phyloP scores from a whole-genome alignment of 495 filamentous ascomycete species.

The Hypoxylon intermedium region DNA sequence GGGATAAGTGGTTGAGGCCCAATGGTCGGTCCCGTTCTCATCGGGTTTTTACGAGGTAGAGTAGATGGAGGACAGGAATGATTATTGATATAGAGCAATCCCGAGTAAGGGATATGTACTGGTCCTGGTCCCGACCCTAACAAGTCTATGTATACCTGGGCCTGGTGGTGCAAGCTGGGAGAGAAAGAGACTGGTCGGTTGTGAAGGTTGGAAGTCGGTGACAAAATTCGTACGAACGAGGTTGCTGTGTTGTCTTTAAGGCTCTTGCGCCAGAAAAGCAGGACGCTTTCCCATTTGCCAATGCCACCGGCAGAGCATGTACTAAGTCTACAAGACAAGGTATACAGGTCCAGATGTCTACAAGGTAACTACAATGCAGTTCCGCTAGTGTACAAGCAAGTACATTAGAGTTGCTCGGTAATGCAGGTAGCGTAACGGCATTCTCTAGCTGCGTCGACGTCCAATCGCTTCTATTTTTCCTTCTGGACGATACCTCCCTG shows the following conservation, averaged over 20 bases:
- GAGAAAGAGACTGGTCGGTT: neutral
- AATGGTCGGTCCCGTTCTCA: slow-evolving; percentile 19
- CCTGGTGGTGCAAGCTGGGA: neutral
- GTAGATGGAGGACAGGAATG: slow-evolving; percentile 8
- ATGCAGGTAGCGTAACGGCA: slow-evolving; percentile 38
- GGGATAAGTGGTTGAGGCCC: slow-evolving; percentile 21
- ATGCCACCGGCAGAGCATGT: slow-evolving; percentile 30
- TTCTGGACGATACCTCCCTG: neutral
- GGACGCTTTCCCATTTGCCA: slow-evolving; percentile 34
- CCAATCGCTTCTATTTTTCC: slow-evolving; percentile 2
- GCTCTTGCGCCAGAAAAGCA: slow-evolving; percentile 34
- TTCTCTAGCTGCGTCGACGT: slow-evolving; percentile 28
- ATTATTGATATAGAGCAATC: slow-evolving; percentile 1
- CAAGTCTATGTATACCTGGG: too few relatives aligned
- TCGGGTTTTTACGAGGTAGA: neutral
- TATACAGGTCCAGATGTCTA: neutral
- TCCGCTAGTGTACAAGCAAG: slow-evolving; percentile 24
- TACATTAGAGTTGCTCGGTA: slow-evolving; percentile 31
- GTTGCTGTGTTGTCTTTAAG: slow-evolving; percentile 37
- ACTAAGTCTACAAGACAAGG: neutral
- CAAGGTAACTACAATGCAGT: slow-evolving; percentile 15
- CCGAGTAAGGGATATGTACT: neutral
- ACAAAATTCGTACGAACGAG: slow-evolving; percentile 18
- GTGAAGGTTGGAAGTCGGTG: slow-evolving; percentile 15
- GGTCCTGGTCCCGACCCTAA: slow-evolving; percentile 1